Evolutionary conservation across 2,329 filamentous ascomycete genomes (phyloP).

Genomic region (Nigrograna mackinnonii): DNA sequence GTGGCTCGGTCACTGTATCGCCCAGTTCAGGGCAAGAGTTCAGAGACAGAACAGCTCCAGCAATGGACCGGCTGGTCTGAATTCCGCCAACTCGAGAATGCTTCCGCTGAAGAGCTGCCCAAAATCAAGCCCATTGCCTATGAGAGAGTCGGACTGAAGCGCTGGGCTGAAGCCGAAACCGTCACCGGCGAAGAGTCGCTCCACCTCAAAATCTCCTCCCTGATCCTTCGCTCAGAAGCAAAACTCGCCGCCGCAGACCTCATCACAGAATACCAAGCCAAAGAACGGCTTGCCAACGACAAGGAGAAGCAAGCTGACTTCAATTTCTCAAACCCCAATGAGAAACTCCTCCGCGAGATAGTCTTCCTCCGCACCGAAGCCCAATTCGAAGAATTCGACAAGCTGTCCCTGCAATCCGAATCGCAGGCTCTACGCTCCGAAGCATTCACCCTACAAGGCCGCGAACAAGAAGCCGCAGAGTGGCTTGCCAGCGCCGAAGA

Average conservation of each 20-base stretch:
- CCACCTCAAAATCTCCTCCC: background rate
- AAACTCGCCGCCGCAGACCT: too few relatives aligned
- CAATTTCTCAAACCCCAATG: too few relatives aligned
- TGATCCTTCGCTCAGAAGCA: background rate
- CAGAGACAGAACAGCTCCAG: background rate
- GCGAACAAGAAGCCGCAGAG: background rate
- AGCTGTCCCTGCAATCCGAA: too few relatives aligned
- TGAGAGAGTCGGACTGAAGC: background rate
- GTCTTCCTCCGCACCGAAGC: too few relatives aligned
- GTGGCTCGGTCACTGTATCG: constrained; percentile 31
- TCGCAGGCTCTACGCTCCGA: too few relatives aligned
- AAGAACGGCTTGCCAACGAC: too few relatives aligned
- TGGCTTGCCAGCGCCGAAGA: background rate
- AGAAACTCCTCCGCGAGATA: too few relatives aligned
- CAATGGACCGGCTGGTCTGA: constrained; percentile 3
- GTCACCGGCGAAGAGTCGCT: background rate
- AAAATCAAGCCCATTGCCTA: background rate
- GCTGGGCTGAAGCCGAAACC: constrained; percentile 1
- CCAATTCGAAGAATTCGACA: too few relatives aligned
- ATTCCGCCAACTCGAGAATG: constrained; percentile 4
- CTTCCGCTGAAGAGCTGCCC: background rate
- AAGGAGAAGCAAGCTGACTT: too few relatives aligned
- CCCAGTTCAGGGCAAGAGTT: background rate
- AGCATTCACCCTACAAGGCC: background rate
- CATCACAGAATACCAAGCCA: too few relatives aligned